phyloP scores from a whole-genome alignment of 306 rosid species.

The Vachellia collinsii region DNA sequence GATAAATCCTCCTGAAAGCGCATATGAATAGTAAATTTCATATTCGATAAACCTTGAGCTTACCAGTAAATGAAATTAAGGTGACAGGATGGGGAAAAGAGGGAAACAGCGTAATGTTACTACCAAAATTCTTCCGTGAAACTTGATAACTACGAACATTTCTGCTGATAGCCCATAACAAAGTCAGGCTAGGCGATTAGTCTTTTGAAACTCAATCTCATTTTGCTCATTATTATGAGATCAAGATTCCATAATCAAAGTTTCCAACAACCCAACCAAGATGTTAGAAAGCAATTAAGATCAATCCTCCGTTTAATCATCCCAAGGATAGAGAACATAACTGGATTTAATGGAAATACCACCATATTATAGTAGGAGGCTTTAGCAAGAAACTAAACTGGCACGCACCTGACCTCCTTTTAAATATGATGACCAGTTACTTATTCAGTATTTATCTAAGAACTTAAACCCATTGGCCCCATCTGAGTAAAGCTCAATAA shows the following conservation, averaged over 20 bases:
- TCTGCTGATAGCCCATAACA: neutral
- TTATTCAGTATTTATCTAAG: no score
- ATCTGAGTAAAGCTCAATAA: neutral
- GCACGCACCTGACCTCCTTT: neutral
- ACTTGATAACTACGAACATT: neutral
- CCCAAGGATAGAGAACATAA: neutral
- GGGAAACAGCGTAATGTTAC: neutral
- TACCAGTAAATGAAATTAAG: neutral
- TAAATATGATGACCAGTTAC: neutral
- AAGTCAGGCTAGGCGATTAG: neutral
- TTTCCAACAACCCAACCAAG: neutral
- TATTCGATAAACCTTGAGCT: neutral
- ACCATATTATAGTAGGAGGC: neutral
- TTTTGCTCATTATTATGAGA: neutral
- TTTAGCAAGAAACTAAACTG: neutral
- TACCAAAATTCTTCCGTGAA: neutral
- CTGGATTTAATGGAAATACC: neutral
- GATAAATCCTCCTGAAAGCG: neutral
- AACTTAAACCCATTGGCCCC: slow-evolving; percentile 1
- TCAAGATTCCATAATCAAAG: neutral
- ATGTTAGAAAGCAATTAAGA: neutral
- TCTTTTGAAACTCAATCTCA: neutral
- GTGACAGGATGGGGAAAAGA: neutral
- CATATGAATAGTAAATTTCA: neutral
- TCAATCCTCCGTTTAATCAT: neutral